A percentile compares a stretch with the other conserved stretches of the same genome.
These are phyloP conservation scores for Peronospora belbahrii DNA, from an alignment of 352 stramenopile species.

Conservation along the genomic window DNA sequence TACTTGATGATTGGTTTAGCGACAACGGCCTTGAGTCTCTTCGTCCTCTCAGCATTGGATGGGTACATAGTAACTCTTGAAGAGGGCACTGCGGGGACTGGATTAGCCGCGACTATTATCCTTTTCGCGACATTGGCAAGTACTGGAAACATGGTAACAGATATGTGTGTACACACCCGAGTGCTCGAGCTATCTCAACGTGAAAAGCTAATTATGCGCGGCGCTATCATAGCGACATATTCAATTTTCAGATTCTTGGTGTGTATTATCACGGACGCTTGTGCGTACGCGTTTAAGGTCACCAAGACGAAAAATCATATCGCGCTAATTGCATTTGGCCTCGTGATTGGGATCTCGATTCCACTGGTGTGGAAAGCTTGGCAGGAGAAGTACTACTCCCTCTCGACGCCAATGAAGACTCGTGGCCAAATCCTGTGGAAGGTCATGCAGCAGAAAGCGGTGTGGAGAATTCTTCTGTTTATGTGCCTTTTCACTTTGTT, in stretches of 20 bases:
- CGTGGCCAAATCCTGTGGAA: constrained; percentile 37
- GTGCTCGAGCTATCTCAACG: constrained; percentile 38
- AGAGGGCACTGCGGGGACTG: neutral
- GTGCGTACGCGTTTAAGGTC: constrained; percentile 7
- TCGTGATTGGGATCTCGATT: constrained; percentile 23
- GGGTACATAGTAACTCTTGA: constrained; percentile 13
- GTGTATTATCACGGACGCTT: constrained; percentile 23
- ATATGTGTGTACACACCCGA: constrained; percentile 32
- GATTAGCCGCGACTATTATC: constrained; percentile 17
- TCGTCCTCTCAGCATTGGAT: constrained; percentile 24
- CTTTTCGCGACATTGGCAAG: constrained; percentile 18
- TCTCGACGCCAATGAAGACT: constrained; percentile 33
- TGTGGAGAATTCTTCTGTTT: constrained; percentile 40
- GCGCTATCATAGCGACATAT: constrained; percentile 36
- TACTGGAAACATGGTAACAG: constrained; percentile 30
- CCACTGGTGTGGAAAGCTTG: constrained; percentile 33
- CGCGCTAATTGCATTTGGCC: constrained; percentile 24
- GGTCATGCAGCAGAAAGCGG: constrained; percentile 47
- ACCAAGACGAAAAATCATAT: constrained; percentile 10
- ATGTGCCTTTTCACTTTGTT: constrained; percentile 40
- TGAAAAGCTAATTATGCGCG: constrained; percentile 28
- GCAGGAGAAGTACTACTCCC: constrained; percentile 39
- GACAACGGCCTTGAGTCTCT: constrained; percentile 21
- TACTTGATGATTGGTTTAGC: constrained; percentile 65
- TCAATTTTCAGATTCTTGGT: constrained; percentile 27